Evolutionary conservation across 2,329 filamentous ascomycete species (phyloP).

Genomic region (Neocatenulostroma microsporum): DNA sequence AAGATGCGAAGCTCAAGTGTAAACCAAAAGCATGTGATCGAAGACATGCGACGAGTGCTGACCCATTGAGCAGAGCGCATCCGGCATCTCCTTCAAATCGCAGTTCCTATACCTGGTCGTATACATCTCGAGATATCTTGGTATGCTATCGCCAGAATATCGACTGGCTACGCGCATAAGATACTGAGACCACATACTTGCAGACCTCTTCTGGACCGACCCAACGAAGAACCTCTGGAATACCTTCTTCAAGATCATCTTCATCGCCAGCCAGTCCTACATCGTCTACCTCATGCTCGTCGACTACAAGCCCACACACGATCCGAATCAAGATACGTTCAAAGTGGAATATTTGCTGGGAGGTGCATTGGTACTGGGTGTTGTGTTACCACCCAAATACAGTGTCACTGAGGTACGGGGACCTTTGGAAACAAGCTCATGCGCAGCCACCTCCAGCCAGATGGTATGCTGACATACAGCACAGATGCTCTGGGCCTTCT

Average conservation of each 20-base stretch:
- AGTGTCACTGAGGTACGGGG: conserved; percentile 54
- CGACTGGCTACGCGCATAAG: not conserved
- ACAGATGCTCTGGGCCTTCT: conserved; percentile 95
- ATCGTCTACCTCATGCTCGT: conserved; percentile 97
- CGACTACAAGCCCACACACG: conserved; percentile 94
- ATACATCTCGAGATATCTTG: conserved; percentile 85
- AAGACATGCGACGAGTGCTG: too few relatives aligned
- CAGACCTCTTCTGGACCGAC: conserved; percentile 27
- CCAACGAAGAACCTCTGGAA: conserved; percentile 66
- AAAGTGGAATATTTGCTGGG: conserved; percentile 89
- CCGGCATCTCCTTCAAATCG: conserved; percentile 97
- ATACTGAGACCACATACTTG: too few relatives aligned
- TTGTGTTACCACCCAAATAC: conserved; percentile 82
- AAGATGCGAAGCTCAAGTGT: conserved; percentile 91
- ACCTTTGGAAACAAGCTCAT: too few relatives aligned
- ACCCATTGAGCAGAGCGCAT: conserved; percentile 62
- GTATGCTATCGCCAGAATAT: conserved; percentile 12
- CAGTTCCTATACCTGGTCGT: conserved; percentile 92
- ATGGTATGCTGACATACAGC: not conserved
- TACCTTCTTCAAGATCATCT: conserved; percentile 89
- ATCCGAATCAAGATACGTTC: conserved; percentile 95
- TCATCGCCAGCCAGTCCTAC: conserved; percentile 83
- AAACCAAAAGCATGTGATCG: not conserved
- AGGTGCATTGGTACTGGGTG: conserved; percentile 66
- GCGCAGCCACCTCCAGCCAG: not conserved